Base-by-base conservation (phyloP, 257 asterid genomes). In the Handroanthus guayacan region DNA sequence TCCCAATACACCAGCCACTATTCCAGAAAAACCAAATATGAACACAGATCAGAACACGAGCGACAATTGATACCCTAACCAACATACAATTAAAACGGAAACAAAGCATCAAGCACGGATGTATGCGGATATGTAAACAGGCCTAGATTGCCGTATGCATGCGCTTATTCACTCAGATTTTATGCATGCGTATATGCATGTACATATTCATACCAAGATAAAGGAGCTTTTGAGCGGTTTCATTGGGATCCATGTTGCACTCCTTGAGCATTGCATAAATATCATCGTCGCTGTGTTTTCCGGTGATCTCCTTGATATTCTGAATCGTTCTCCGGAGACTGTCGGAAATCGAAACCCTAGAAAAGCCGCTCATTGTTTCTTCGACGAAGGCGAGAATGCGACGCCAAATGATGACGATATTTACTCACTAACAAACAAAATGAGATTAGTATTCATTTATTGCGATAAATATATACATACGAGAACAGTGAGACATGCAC, bases 171-270 rank as follows among this genome's bases (percentile, higher is more conserved):
- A 39, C 70, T 7, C 70, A 63, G 51, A 43, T 37, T n/a, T 58
- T 58, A 2, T 2, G 4, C 5, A 3, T 8, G 58, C 20, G 51
- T 57, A 57, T 57, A 25, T 4, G 38, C 2, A 14, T 61, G 45
- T 13, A 5, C 9, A 37, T 61, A 36, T n/a, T 18, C 38, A 9
- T 74, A 89, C 95, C 95, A 12, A 89, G 77, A 67, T 82, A 82
- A 7, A 89, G 81, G 51, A 89, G 88, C 71, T 78, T 86, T 45
- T 87, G 90, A 69, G 85, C 89, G 16, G 92, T 84, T 12, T 89
- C 89, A 45, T 89, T 78, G 20, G 95, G 89, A 83, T 89, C 92
- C 95, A 89, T 89, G 70, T 82, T 80, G 79, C 95, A 89, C 31
- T 87, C 92, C 70, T 84, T 78, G 17, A 89, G 91, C 90, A 87